Conservation (phyloP, 495 filamentous ascomycete genomes). For the Oleoguttula mirabilis region DNA sequence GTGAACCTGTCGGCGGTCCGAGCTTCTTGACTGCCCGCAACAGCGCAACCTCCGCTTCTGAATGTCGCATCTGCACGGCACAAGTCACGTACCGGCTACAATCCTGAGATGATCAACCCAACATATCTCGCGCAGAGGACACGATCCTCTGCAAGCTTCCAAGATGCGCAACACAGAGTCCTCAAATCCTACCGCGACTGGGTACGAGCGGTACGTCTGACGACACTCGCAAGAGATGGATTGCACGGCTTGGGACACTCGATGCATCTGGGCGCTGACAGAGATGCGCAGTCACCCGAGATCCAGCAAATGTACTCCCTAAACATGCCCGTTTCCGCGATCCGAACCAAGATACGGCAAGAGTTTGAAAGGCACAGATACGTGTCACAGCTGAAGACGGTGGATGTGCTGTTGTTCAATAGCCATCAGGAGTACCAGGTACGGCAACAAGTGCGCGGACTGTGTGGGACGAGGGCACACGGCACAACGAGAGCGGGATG, state of each 20-base stretch:
- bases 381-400: slow-evolving; percentile 72
- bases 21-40: too few relatives aligned
- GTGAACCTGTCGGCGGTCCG: too few relatives aligned
- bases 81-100: too few relatives aligned
- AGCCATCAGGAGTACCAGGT: slow-evolving; percentile 86
- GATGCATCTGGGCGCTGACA: too few relatives aligned
- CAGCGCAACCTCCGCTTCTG: too few relatives aligned
- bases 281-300: slow-evolving; percentile 62
- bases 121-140: slow-evolving; percentile 85
- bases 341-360: slow-evolving; percentile 90
- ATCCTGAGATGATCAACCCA: slow-evolving; percentile 83
- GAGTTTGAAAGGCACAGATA: slow-evolving; percentile 95
- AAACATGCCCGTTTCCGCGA: slow-evolving; percentile 70
- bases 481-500: too few relatives aligned
- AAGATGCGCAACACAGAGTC: slow-evolving; percentile 70
- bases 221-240: too few relatives aligned
- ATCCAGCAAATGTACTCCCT: slow-evolving; percentile 93
- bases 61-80: too few relatives aligned
- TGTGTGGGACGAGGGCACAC: too few relatives aligned
- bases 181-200: slow-evolving; percentile 81
- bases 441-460: slow-evolving; percentile 13
- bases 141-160: slow-evolving; percentile 81
- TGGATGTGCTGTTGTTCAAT: slow-evolving; percentile 80
- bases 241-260: too few relatives aligned
- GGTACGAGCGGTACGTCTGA: slow-evolving; percentile 77